These are phyloP conservation scores for Phytophthora multivora DNA, from an alignment of 352 stramenopile genomes.

Conservation along the genomic window DNA sequence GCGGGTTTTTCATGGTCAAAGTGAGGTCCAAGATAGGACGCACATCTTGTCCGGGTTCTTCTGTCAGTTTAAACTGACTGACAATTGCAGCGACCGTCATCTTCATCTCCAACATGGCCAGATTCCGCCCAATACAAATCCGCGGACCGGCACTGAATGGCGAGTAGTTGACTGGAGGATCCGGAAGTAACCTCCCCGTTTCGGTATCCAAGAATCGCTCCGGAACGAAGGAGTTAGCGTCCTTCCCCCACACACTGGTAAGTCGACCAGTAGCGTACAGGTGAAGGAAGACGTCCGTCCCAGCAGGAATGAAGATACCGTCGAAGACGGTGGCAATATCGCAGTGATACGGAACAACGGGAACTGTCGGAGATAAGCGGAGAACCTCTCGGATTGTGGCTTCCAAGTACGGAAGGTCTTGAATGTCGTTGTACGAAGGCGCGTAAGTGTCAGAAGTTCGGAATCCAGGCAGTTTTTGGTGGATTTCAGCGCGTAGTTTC, in stretches of 20 bases:
- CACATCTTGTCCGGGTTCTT: conserved; percentile 15
- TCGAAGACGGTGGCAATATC: conserved; percentile 46
- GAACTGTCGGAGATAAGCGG: conserved; percentile 27
- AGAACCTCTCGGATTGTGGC: conserved; percentile 21
- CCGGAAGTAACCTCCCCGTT: conserved; percentile 6
- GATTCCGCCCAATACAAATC: conserved; percentile 12
- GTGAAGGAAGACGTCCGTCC: conserved; percentile 23
- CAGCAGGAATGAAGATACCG: conserved; percentile 39
- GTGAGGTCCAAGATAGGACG: conserved; percentile 20
- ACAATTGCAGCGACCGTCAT: conserved; percentile 20
- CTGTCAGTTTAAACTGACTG: conserved; percentile 3
- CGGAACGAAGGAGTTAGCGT: conserved; percentile 38
- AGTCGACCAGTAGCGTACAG: conserved; percentile 45
- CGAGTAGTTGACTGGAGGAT: conserved; percentile 9
- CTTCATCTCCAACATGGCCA: conserved; percentile 27
- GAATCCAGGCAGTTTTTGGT: conserved; percentile 21
- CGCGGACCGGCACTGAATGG: conserved; percentile 16
- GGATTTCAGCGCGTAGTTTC: conserved; percentile 36
- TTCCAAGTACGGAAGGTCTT: conserved; percentile 27
- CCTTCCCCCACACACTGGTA: conserved; percentile 40
- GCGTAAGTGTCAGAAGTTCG: neutral
- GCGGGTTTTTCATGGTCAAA: conserved; percentile 18
- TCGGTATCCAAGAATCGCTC: conserved; percentile 41
- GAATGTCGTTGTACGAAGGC: conserved; percentile 15
- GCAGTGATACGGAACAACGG: conserved; percentile 44